Conservation (phyloP, 2,329 filamentous ascomycete species). For the Xylariaceae sp. region DNA sequence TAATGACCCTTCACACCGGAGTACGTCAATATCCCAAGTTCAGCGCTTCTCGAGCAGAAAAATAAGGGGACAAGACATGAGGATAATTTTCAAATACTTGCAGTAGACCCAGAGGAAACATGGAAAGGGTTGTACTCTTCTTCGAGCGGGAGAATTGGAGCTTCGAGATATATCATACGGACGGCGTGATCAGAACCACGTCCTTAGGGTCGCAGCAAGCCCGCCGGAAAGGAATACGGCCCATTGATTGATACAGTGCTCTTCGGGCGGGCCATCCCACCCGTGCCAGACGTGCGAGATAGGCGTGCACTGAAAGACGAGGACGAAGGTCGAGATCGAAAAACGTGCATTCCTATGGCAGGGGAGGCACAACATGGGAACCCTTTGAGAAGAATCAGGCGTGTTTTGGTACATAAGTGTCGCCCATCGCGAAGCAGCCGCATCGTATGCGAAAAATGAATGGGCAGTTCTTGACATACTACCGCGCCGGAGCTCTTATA, state of each 20-base stretch:
- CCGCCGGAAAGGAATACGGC: slow-evolving; percentile 6
- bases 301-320: slow-evolving; percentile 13
- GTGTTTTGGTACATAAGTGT: slow-evolving; percentile 11
- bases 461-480: slow-evolving; percentile 2
- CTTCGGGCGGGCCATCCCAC: slow-evolving; percentile 12
- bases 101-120: slow-evolving; percentile 10
- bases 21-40: neutral
- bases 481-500: slow-evolving; percentile 2
- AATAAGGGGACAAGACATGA: neutral
- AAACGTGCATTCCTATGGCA: slow-evolving; percentile 23
- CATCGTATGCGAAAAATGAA: neutral
- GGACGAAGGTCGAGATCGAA: slow-evolving; percentile 19
- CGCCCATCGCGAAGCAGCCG: neutral
- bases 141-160: slow-evolving; percentile 8
- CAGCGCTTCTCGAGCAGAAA: neutral
- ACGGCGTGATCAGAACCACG: slow-evolving; percentile 1
- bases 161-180: slow-evolving; percentile 3
- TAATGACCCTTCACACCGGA: neutral
- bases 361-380: slow-evolving; percentile 10
- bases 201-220: slow-evolving; percentile 4
- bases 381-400: slow-evolving; percentile 14
- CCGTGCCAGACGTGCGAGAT: slow-evolving; percentile 10
- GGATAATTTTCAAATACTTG: neutral
- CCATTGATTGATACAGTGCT: slow-evolving; percentile 8
- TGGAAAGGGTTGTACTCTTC: slow-evolving; percentile 4